A percentile compares a stretch with the other conserved stretches of the same genome.
phyloP scores from a whole-genome alignment of 1,139 yeast species.

The Yamadazyma buinensis region DNA sequence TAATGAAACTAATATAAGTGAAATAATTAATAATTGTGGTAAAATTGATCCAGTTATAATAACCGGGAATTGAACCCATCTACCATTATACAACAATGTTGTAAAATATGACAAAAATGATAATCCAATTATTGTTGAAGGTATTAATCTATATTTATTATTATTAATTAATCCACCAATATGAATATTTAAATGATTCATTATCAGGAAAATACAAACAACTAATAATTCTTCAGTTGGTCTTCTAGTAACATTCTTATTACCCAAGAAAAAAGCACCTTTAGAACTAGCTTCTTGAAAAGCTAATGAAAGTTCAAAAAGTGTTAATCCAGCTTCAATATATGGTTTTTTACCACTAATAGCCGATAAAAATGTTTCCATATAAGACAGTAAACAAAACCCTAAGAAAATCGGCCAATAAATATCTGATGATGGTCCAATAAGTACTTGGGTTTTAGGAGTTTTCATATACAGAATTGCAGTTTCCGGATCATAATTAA shows the following conservation, averaged over 20 bases:
- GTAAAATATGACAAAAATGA: slow-evolving; percentile 46
- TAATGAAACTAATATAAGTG: slow-evolving; percentile 47
- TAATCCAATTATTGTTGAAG: slow-evolving; percentile 56
- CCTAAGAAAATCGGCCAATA: slow-evolving; percentile 64
- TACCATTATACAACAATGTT: slow-evolving; percentile 30
- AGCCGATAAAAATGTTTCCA: slow-evolving; percentile 67
- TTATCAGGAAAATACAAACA: slow-evolving; percentile 48
- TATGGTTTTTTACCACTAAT: slow-evolving; percentile 57
- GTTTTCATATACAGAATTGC: slow-evolving; percentile 34
- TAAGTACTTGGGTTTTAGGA: slow-evolving; percentile 27
- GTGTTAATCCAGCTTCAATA: slow-evolving; percentile 65
- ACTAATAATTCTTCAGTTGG: slow-evolving; percentile 55
- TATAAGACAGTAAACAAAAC: slow-evolving; percentile 59
- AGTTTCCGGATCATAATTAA: slow-evolving; percentile 31
- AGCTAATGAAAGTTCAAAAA: slow-evolving; percentile 71
- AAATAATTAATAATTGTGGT: slow-evolving; percentile 57
- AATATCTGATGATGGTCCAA: slow-evolving; percentile 54
- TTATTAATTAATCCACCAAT: slow-evolving; percentile 51
- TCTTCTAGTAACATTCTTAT: slow-evolving; percentile 20
- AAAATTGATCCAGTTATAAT: slow-evolving; percentile 53
- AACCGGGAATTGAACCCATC: slow-evolving; percentile 41
- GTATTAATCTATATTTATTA: slow-evolving; percentile 54
- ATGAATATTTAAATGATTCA: slow-evolving; percentile 57
- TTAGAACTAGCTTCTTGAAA: slow-evolving; percentile 66
- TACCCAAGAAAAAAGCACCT: slow-evolving; percentile 26